These are phyloP conservation scores for Kodamaea laetipori DNA, from an alignment of 805 yeast species.

Conservation along the genomic window DNA sequence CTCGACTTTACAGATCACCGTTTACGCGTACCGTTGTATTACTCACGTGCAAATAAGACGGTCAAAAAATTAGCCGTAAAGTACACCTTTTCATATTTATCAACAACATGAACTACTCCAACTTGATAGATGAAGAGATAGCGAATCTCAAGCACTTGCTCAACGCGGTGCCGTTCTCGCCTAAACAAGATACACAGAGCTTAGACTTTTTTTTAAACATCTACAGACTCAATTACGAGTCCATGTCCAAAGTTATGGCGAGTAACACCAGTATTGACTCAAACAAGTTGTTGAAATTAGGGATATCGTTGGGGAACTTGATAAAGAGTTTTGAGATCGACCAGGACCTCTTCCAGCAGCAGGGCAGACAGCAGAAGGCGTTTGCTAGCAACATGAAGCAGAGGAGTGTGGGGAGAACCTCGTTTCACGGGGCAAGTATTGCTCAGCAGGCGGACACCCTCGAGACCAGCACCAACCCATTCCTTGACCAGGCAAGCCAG, in stretches of 20 bases:
- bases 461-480: constrained; percentile 12
- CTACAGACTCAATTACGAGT: constrained; percentile 29
- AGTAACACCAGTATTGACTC: constrained; percentile 36
- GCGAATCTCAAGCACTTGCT: constrained; percentile 30
- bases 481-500: constrained; percentile 6
- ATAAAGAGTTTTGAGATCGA: constrained; percentile 38
- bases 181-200: constrained; percentile 18
- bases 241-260: constrained; percentile 10
- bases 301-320: constrained; percentile 45
- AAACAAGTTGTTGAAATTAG: constrained; percentile 40
- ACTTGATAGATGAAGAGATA: constrained; percentile 30
- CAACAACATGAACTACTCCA: constrained; percentile 13
- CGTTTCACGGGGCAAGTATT: constrained; percentile 5
- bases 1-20: no score
- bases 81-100: background rate
- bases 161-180: constrained; percentile 36
- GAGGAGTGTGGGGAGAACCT: constrained; percentile 10
- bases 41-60: no score
- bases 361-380: constrained; percentile 24
- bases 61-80: no score
- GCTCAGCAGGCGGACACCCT: constrained; percentile 3
- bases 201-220: constrained; percentile 32
- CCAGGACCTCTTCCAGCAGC: constrained; percentile 32
- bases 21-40: no score
- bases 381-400: constrained; percentile 13